Evolutionary conservation across 768 basidiomycete genomes (phyloP), one percentile per base, ranked within the genome.

Genomic region (Auricularia sp.): DNA sequence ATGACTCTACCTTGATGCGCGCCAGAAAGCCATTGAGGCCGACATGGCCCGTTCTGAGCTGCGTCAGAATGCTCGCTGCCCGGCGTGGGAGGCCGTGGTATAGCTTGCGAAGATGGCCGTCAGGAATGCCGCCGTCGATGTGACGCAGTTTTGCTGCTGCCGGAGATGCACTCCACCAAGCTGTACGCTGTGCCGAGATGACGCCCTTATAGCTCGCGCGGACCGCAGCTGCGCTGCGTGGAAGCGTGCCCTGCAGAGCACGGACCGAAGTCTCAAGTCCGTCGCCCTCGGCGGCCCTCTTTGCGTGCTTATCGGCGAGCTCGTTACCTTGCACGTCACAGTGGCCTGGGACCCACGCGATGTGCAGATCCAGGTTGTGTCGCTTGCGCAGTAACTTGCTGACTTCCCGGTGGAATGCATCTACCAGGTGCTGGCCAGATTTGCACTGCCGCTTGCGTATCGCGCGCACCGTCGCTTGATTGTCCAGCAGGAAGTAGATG

Each of bases 31-130:
- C 16, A 18, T 62, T 62, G 2, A 68, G 67, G 10, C 61, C 62
- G 1, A 66, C 61, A 59, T 68, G 68, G 1, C 65, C 67, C 11
- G 65, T 53, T 2, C 67, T 35, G 1, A 68, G 67, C 35, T 68
- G 68, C 3, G 53, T 53, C 3, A 68, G 39, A 11, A 68, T 65
- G 11, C 21, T 21, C 29, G 34, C 42, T 11, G 47, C 43, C 3
- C 11, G n/a, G 18, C 51, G 43, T 14, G 47, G 21, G 33, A 62
- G 42, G 18, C 42, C 39, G 42, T 23, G 42, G 42, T 62, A 62
- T 14, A 47, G 33, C 10, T 42, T n/a, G 3, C 21, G 7, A 7
- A 59, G 21, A 3, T 35, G 5, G 23, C 21, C 7, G 5, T n/a
- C 23, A 7, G 56, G 56, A 14, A 23, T n/a, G 3, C 21, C 33